phyloP scores from a whole-genome alignment of 169 alveolate genomes.

The Cryptosporidium parvum region DNA sequence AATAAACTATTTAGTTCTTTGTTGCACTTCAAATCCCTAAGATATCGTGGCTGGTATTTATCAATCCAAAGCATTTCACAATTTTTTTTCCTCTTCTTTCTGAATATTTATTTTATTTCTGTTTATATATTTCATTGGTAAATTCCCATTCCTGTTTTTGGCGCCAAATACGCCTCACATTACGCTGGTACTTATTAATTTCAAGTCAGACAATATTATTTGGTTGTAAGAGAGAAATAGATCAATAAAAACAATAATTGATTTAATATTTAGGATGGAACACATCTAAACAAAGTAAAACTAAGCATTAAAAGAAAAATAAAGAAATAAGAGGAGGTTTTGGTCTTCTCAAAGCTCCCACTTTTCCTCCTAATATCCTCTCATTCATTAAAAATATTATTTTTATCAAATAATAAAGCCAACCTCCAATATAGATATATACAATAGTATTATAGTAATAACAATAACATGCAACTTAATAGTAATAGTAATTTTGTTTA shows the following conservation, averaged over 20 bases:
- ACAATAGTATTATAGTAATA: too few relatives aligned
- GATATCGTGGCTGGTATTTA: slow-evolving; percentile 91
- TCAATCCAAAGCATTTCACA: slow-evolving; percentile 92
- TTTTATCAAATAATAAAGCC: background rate
- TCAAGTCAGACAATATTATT: background rate
- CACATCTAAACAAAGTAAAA: background rate
- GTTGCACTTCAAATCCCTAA: slow-evolving; percentile 89
- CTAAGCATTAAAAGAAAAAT: background rate
- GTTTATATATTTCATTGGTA: background rate
- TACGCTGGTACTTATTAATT: background rate
- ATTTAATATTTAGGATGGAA: background rate
- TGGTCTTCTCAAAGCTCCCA: background rate
- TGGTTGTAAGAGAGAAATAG: background rate
- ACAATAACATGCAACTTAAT: background rate
- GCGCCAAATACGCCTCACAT: slow-evolving; percentile 1
- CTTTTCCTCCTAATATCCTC: background rate
- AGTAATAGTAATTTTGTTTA: background rate
- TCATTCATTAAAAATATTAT: background rate
- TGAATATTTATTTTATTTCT: background rate
- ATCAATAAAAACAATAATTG: background rate
- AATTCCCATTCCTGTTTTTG: background rate
- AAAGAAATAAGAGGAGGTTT: background rate
- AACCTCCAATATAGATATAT: background rate
- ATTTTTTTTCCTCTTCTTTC: background rate
- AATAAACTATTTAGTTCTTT: slow-evolving; percentile 86